These are phyloP conservation scores for Conidiobolus incongruus DNA, from an alignment of 371 early-diverging fungal species.

Conservation along the genomic window DNA sequence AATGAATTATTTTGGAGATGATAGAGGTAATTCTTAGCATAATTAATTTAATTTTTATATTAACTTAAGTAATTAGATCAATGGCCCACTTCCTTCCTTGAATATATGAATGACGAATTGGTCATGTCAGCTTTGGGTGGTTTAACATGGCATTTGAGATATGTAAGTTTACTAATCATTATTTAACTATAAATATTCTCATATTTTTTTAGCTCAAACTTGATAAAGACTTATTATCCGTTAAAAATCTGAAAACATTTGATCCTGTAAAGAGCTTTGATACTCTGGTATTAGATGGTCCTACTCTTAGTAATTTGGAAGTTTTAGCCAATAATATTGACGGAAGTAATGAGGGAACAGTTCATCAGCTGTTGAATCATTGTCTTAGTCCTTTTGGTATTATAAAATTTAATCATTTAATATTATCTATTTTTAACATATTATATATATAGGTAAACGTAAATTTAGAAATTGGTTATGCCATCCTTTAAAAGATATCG, in stretches of 20 bases:
- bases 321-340: slow-evolving; percentile 72
- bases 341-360: slow-evolving; percentile 51
- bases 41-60: too few relatives aligned
- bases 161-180: slow-evolving; percentile 14
- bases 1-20: slow-evolving; percentile 31
- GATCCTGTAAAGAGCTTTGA: slow-evolving; percentile 40
- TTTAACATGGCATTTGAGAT: slow-evolving; percentile 53
- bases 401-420: neutral
- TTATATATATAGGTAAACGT: slow-evolving; percentile 20
- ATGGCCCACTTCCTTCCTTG: slow-evolving; percentile 16
- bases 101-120: slow-evolving; percentile 11
- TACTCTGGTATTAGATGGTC: slow-evolving; percentile 78
- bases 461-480: slow-evolving; percentile 77
- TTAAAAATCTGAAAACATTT: slow-evolving; percentile 55
- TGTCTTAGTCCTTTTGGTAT: slow-evolving; percentile 69
- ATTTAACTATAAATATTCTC: neutral
- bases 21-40: too few relatives aligned
- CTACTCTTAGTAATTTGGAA: slow-evolving; percentile 83
- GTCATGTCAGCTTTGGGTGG: slow-evolving; percentile 54
- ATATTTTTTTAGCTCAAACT: slow-evolving; percentile 32
- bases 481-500: slow-evolving; percentile 57
- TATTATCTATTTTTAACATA: neutral
- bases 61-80: too few relatives aligned
- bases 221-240: slow-evolving; percentile 62
- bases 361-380: slow-evolving; percentile 69